Conservation (phyloP, 805 yeast genomes). For the Scheffersomyces spartinae region DNA sequence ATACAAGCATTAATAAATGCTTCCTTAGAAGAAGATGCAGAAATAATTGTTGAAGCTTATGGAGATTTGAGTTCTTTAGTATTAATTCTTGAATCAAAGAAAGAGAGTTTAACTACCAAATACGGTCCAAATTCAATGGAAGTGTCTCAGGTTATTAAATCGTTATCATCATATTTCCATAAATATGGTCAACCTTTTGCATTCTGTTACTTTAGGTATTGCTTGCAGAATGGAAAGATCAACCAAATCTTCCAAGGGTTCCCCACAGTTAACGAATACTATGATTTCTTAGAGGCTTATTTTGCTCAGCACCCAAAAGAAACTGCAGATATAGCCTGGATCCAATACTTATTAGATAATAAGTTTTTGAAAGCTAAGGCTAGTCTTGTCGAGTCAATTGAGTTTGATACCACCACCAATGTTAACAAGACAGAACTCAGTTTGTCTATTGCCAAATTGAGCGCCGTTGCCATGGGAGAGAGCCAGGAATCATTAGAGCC, state of each 20-base stretch:
- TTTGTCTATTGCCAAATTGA: no score
- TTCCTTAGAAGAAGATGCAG: constrained; percentile 19
- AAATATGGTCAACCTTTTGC: constrained; percentile 27
- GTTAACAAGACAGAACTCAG: no score
- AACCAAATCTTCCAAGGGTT: constrained; percentile 20
- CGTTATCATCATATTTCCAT: constrained; percentile 20
- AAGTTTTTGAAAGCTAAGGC: no score
- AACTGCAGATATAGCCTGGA: constrained; percentile 25
- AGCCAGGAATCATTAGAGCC: no score
- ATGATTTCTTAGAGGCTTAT: constrained; percentile 14
- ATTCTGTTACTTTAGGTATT: constrained; percentile 18
- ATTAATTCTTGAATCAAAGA: constrained; percentile 21
- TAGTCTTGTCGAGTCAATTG: no score
- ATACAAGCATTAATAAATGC: constrained; percentile 16
- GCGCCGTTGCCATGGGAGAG: no score
- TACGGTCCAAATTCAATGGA: no score
- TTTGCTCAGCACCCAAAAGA: constrained; percentile 15
- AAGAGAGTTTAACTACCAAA: constrained; percentile 10
- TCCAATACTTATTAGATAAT: constrained; percentile 17
- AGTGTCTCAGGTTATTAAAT: constrained; percentile 8
- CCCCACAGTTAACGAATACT: constrained; percentile 18
- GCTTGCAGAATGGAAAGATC: constrained; percentile 15
- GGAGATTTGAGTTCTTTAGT: constrained; percentile 25
- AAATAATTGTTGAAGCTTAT: constrained; percentile 21
- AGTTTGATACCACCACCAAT: no score